Conservation (phyloP, 1,139 yeast species). For the Protomyces lactucae-debilis region DNA sequence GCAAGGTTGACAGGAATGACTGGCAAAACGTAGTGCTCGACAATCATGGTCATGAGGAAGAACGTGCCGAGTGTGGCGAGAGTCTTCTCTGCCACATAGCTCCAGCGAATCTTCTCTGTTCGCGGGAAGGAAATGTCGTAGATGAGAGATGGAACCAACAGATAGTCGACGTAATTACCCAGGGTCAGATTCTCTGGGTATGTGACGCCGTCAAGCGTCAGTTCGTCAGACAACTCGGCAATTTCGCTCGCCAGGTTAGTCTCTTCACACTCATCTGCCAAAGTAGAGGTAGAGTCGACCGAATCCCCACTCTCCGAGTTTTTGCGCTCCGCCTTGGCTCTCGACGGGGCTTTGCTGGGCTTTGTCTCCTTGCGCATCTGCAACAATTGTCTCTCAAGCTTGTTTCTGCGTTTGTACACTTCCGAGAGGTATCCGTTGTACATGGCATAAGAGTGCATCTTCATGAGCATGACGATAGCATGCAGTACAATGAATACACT, state of each 20-base stretch:
- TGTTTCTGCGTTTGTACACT: slow-evolving; percentile 40
- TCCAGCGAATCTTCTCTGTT: slow-evolving; percentile 62
- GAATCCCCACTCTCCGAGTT: background rate
- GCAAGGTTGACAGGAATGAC: slow-evolving; percentile 53
- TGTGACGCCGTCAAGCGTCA: slow-evolving; percentile 41
- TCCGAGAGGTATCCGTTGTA: slow-evolving; percentile 85
- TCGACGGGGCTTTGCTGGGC: background rate
- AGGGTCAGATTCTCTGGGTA: slow-evolving; percentile 73
- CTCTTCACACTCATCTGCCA: slow-evolving; percentile 23
- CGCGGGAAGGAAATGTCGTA: slow-evolving; percentile 70
- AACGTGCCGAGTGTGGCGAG: slow-evolving; percentile 84
- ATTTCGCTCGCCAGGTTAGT: slow-evolving; percentile 44
- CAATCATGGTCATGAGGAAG: slow-evolving; percentile 70
- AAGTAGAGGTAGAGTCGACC: background rate
- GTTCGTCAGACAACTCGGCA: slow-evolving; percentile 60
- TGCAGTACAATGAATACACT: slow-evolving; percentile 76
- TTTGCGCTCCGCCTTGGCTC: background rate
- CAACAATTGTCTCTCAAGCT: slow-evolving; percentile 26
- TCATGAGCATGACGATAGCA: slow-evolving; percentile 81
- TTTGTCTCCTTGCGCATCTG: background rate
- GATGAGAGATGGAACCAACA: slow-evolving; percentile 29
- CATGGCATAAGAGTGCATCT: slow-evolving; percentile 83
- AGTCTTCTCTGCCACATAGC: slow-evolving; percentile 63
- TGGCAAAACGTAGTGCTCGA: slow-evolving; percentile 76
- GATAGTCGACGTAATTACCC: slow-evolving; percentile 28